These are phyloP conservation scores for Leccinum pachyderme DNA, from an alignment of 1,284 basidiomycete species.

Conservation along the genomic window DNA sequence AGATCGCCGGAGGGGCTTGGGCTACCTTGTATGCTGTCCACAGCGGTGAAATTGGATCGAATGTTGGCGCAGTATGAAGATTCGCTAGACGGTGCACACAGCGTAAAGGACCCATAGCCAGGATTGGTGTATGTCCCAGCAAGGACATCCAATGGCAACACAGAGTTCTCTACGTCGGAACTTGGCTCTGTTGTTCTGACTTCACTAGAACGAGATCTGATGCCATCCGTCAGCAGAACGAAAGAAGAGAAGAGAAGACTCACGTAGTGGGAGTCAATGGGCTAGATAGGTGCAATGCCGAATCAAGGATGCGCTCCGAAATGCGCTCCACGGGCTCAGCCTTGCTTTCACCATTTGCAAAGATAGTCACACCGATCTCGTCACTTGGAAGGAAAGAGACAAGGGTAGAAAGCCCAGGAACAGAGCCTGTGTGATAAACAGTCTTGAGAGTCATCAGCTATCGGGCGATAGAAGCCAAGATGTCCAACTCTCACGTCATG, in stretches of 20 bases:
- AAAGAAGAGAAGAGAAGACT: not conserved
- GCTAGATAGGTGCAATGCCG: constrained; percentile 9
- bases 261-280: constrained; percentile 4
- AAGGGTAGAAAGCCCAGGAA: constrained; percentile 31
- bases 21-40: constrained; percentile 13
- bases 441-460: constrained; percentile 15
- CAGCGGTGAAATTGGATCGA: constrained; percentile 28
- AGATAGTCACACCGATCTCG: constrained; percentile 29
- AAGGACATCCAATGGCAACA: constrained; percentile 19
- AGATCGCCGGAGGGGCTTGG: constrained; percentile 13
- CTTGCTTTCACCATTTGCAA: constrained; percentile 30
- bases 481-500: constrained; percentile 30
- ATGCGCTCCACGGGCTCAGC: constrained; percentile 8
- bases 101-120: constrained; percentile 37
- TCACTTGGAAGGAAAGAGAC: constrained; percentile 30
- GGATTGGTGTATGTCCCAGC: constrained; percentile 36
- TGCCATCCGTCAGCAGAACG: not conserved
- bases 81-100: constrained; percentile 31
- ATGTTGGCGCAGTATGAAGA: constrained; percentile 31
- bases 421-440: constrained; percentile 28
- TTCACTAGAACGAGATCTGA: constrained; percentile 3
- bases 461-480: not conserved
- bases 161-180: not conserved
- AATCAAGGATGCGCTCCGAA: constrained; percentile 19
- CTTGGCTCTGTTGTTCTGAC: not conserved